Evolutionary conservation across 1,284 basidiomycete genomes (phyloP).

Genomic region (Waitea zeae): DNA sequence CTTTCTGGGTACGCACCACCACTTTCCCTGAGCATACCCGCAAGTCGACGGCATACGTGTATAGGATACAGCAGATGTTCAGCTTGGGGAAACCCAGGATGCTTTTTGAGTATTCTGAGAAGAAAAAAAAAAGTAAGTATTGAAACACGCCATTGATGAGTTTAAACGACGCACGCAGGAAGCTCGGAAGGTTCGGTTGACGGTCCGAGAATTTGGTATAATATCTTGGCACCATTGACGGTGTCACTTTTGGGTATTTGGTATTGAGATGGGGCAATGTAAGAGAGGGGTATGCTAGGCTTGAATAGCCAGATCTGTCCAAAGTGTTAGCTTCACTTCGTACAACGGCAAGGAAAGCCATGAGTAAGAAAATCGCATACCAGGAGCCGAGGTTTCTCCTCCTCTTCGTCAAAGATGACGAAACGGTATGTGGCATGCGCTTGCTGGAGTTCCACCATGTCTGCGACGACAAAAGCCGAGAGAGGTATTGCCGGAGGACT

Average conservation of each 20-base stretch:
- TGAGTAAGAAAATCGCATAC: slow-evolving; percentile 23
- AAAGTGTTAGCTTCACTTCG: not conserved
- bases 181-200: slow-evolving; percentile 30
- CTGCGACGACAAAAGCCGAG: slow-evolving; percentile 70
- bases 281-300: slow-evolving; percentile 63
- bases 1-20: slow-evolving; percentile 55
- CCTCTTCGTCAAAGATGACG: slow-evolving; percentile 68
- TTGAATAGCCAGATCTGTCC: slow-evolving; percentile 80
- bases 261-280: slow-evolving; percentile 35
- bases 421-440: slow-evolving; percentile 86
- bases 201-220: slow-evolving; percentile 54
- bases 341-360: not conserved
- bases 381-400: slow-evolving; percentile 58
- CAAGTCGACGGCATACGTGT: slow-evolving; percentile 50
- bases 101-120: slow-evolving; percentile 36
- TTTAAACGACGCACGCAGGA: slow-evolving; percentile 26
- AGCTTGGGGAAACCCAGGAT: slow-evolving; percentile 71
- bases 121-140: slow-evolving; percentile 2
- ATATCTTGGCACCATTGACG: slow-evolving; percentile 53
- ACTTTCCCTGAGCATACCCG: slow-evolving; percentile 51
- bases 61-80: slow-evolving; percentile 66
- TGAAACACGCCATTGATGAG: slow-evolving; percentile 1
- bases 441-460: slow-evolving; percentile 75
- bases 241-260: slow-evolving; percentile 43
- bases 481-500: slow-evolving; percentile 54